Evolutionary conservation across 345 rosid genomes (phyloP).

Genomic region (Eucalyptus globulus): DNA sequence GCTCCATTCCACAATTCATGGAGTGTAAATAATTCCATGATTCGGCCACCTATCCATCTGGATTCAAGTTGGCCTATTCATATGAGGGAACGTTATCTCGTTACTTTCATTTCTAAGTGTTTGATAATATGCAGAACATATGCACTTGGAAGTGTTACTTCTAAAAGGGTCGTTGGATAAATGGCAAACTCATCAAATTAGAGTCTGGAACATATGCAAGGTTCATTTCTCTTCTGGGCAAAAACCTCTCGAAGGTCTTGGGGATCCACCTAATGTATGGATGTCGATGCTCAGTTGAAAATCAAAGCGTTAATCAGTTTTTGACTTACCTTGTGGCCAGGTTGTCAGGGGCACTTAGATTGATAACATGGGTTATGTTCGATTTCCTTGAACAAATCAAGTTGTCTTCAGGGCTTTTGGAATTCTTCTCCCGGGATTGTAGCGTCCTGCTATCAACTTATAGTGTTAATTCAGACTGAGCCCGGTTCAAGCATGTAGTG

Average conservation of each 20-base stretch:
- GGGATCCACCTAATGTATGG: background rate
- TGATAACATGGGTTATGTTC: background rate
- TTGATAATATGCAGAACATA: background rate
- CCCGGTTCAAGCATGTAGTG: background rate
- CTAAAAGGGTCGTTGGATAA: background rate
- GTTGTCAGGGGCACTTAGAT: background rate
- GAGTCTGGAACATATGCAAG: background rate
- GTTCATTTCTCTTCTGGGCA: background rate
- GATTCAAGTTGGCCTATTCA: background rate
- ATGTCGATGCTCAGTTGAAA: background rate
- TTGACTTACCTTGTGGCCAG: background rate
- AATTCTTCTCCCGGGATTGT: background rate
- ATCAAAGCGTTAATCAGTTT: background rate
- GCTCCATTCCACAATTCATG: background rate
- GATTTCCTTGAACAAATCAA: background rate
- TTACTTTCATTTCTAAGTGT: background rate
- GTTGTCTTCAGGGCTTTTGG: background rate
- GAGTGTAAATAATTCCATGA: background rate
- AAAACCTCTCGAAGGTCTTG: background rate
- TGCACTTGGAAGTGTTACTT: background rate
- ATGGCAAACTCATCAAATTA: background rate
- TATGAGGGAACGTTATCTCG: background rate
- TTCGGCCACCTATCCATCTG: background rate
- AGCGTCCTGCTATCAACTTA: background rate
- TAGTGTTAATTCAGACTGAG: background rate